Evolutionary conservation across 2,329 filamentous ascomycete species (phyloP).

Genomic region (Stagonosporopsis chrysanthemi): DNA sequence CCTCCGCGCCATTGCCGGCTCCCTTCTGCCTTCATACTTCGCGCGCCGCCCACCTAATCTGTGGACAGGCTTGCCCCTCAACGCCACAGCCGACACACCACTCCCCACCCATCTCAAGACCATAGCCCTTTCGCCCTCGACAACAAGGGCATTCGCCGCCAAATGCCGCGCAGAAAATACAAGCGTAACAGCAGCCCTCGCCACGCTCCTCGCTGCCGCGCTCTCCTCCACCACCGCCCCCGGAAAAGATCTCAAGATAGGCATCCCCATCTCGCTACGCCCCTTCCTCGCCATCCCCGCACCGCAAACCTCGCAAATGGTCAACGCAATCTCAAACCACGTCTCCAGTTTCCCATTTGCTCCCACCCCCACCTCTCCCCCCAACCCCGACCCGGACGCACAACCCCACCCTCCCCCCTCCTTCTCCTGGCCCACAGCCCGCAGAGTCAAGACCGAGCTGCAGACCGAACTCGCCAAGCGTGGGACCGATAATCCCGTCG

Average conservation of each 20-base stretch:
- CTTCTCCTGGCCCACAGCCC: constrained; percentile 33
- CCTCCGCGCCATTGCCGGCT: constrained; percentile 42
- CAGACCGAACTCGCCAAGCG: constrained; percentile 26
- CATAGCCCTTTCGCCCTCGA: constrained; percentile 41
- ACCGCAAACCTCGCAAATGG: not conserved
- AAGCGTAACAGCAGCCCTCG: constrained; percentile 53
- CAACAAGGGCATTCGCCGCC: constrained; percentile 40
- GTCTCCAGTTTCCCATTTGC: not conserved
- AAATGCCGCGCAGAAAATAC: constrained; percentile 49
- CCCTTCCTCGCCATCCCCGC: constrained; percentile 39
- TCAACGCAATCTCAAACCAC: not conserved
- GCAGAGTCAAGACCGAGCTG: constrained; percentile 25
- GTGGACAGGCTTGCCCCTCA: not conserved
- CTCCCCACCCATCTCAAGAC: constrained; percentile 24
- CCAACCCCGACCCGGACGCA: too few relatives aligned
- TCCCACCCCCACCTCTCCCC: not conserved
- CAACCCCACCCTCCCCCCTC: not conserved
- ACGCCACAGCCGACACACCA: not conserved
- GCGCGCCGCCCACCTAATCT: not conserved
- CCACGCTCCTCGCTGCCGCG: constrained; percentile 50
- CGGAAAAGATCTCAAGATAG: constrained; percentile 40
- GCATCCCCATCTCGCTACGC: constrained; percentile 50
- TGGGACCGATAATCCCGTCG: constrained; percentile 43
- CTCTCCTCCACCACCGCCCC: constrained; percentile 46
- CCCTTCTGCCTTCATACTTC: constrained; percentile 31